Percentiles rank a stretch among this genome's conserved stretches.
phyloP scores from a whole-genome alignment of 208 protist species.

The Crithidia bombi region DNA sequence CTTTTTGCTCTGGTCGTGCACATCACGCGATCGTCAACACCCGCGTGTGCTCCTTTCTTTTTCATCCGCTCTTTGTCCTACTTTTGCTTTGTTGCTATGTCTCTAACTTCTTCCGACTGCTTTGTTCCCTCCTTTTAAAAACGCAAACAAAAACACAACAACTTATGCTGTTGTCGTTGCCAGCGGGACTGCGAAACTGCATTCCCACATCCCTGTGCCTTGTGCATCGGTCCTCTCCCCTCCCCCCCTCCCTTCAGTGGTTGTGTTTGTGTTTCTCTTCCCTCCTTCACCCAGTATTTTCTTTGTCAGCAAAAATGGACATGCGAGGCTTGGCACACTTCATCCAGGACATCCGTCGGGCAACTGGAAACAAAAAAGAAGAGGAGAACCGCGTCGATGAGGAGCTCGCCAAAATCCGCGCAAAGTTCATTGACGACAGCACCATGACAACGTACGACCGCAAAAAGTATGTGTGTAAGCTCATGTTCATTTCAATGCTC shows the following conservation, averaged over 20 bases:
- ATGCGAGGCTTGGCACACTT: conserved; percentile 97
- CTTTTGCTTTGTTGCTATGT: no score
- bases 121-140: no score
- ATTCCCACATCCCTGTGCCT: neutral
- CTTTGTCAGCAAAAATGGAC: conserved; percentile 85
- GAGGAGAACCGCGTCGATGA: conserved; percentile 97
- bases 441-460: conserved; percentile 95
- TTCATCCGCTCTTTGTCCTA: no score
- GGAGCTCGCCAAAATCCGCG: conserved; percentile 99
- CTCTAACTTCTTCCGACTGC: no score
- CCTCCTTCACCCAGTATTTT: neutral
- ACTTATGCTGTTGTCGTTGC: neutral
- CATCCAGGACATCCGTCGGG: conserved; percentile 95
- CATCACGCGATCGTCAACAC: no score
- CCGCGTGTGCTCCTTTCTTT: no score
- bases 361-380: conserved; percentile 90
- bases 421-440: conserved; percentile 93
- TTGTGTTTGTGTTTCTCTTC: conserved; percentile 6
- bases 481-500: conserved; percentile 99
- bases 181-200: no score
- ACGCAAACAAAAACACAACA: no score
- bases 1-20: no score
- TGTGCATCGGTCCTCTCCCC: conserved; percentile 21
- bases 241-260: no score
- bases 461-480: conserved; percentile 99